Base-by-base conservation (phyloP, 306 rosid genomes). In the Cucurbita argyrosperma region DNA sequence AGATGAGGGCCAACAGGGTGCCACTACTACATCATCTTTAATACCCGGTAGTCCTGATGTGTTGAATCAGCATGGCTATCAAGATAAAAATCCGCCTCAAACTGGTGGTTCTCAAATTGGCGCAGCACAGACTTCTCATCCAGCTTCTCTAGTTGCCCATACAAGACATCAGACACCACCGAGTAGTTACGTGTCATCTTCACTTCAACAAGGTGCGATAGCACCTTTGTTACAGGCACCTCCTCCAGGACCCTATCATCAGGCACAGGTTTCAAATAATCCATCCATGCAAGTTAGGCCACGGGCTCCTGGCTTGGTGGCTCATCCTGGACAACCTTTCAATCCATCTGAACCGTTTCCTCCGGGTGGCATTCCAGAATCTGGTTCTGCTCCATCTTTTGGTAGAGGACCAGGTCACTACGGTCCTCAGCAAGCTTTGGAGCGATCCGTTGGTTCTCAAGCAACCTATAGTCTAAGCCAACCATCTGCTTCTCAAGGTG, bases 381-480 rank as follows among this genome's bases (percentile, higher is more conserved):
- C 77, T 59, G 83, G 76, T 18, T 78, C 80, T 16, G 76, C 77
- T 38, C 52, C 82, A 71, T 47, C 89, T 18, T 75, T 79, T 75
- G 85, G 78, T 16, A 79, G 81, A 47, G 85, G 79, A 70, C 60
- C 80, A 13, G 42, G 64, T 76, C 81, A 82, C 61, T 39, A 71
- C 81, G 85, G 82, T 45, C 72, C 71, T 35, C 90, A 84, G 47
- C 85, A 30, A 64, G 76, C 65, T 77, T 80, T 80, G 82, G 86
- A 77, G 50, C 68, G 67, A 52, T 68, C 85, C 76, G 65, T 77
- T 79, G 87, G 81, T 74, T 82, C 82, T 10, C 79, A 66, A 6
- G 86, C 84, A 77, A 84, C 81, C 74, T 79, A 76, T 77, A 80
- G 82, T 80, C 96, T 77, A 76, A 85, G 80, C 54, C 96, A 82